phyloP scores from a whole-genome alignment of 495 filamentous ascomycete genomes.

The Poronia punctata region DNA sequence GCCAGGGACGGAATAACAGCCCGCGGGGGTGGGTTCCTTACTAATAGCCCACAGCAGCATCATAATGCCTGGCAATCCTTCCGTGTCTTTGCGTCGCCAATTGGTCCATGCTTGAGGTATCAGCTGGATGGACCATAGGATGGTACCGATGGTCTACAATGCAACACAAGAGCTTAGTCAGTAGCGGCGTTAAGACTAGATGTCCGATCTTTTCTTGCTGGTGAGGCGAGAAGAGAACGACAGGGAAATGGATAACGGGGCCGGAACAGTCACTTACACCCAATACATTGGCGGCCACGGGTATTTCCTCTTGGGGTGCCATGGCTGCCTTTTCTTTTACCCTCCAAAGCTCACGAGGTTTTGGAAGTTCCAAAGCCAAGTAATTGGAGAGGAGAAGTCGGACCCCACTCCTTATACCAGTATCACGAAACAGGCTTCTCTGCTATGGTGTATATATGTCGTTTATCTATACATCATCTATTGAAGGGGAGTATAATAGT shows the following conservation, averaged over 20 bases:
- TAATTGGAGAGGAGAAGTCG: too few relatives aligned
- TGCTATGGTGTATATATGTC: too few relatives aligned
- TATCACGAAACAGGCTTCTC: too few relatives aligned
- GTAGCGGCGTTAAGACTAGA: too few relatives aligned
- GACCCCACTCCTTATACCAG: too few relatives aligned
- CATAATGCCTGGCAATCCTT: constrained; percentile 65
- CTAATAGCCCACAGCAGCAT: constrained; percentile 69
- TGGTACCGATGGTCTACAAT: constrained; percentile 23
- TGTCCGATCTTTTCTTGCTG: not conserved
- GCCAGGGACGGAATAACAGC: not conserved
- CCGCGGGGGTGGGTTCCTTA: constrained; percentile 22
- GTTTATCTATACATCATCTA: too few relatives aligned
- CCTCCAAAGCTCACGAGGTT: too few relatives aligned
- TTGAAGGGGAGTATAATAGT: too few relatives aligned
- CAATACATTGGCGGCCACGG: constrained; percentile 41
- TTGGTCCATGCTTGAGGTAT: constrained; percentile 51
- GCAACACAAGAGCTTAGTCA: too few relatives aligned
- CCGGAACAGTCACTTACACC: constrained; percentile 38
- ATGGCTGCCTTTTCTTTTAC: constrained; percentile 18
- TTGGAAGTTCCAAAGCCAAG: too few relatives aligned
- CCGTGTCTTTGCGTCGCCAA: constrained; percentile 61
- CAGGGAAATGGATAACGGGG: not conserved
- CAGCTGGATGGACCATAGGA: constrained; percentile 46
- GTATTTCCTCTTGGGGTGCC: constrained; percentile 39
- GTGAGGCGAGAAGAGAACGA: not conserved